Percentiles rank a stretch among this genome's conserved stretches.
Conservation (phyloP, 306 rosid genomes). For the Macrotyloma uniflorum region DNA sequence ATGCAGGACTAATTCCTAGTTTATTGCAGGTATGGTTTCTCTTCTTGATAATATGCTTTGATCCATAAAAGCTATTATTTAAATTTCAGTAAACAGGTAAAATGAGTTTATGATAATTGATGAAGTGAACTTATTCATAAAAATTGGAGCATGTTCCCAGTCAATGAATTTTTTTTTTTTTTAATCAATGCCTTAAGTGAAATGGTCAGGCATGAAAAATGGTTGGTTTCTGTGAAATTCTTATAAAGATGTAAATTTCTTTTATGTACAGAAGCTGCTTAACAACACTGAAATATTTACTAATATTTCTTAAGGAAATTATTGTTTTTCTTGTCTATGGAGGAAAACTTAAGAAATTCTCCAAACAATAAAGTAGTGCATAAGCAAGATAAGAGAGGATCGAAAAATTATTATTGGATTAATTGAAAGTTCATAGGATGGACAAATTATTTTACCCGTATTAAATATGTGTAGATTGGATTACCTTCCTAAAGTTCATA, state of each 20-base stretch:
- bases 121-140: neutral
- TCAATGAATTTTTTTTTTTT: neutral
- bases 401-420: constrained; percentile 9
- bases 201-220: neutral
- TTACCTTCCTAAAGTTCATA: constrained; percentile 19
- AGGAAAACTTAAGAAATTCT: constrained; percentile 10
- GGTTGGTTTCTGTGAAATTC: constrained; percentile 11
- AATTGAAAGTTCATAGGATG: constrained; percentile 6
- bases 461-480: neutral
- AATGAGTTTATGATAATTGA: neutral
- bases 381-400: neutral
- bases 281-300: neutral
- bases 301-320: neutral
- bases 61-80: neutral
- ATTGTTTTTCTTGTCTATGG: neutral
- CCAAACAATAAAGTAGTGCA: neutral
- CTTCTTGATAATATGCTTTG: constrained; percentile 13
- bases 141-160: constrained; percentile 3
- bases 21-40: constrained; percentile 76
- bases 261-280: neutral
- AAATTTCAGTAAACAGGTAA: constrained; percentile 7
- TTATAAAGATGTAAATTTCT: neutral
- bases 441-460: neutral
- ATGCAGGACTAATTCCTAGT: constrained; percentile 87
- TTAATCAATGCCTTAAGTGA: constrained; percentile 1